phyloP scores from a whole-genome alignment of 1,284 basidiomycete species.

The Ceratobasidium sp. region DNA sequence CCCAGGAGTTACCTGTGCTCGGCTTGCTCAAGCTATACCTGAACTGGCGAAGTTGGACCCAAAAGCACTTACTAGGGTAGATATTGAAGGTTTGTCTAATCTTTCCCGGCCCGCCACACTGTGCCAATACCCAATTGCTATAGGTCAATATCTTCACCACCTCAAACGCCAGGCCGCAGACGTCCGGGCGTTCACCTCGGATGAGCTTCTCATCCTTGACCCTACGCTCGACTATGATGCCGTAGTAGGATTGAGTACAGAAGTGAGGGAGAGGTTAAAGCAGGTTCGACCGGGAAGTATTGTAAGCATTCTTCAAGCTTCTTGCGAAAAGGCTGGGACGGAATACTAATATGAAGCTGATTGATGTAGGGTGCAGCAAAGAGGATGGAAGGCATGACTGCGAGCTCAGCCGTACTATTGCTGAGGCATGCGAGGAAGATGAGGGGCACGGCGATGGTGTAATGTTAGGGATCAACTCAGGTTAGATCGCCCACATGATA shows the following conservation, averaged over 20 bases:
- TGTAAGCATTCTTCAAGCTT: conserved; percentile 61
- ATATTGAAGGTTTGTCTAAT: conserved; percentile 74
- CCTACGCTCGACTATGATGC: conserved; percentile 76
- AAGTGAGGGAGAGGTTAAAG: conserved; percentile 78
- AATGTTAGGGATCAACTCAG: background rate
- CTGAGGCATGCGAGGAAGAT: conserved; percentile 68
- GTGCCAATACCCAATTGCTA: background rate
- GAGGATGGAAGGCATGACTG: conserved; percentile 90
- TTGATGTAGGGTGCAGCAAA: conserved; percentile 79
- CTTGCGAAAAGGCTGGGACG: background rate
- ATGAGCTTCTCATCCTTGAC: conserved; percentile 80
- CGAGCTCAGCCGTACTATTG: conserved; percentile 74
- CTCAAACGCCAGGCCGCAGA: conserved; percentile 80
- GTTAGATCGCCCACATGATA: background rate
- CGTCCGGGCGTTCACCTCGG: conserved; percentile 80
- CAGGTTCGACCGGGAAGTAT: conserved; percentile 76
- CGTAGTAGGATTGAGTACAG: conserved; percentile 79
- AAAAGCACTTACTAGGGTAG: conserved; percentile 71
- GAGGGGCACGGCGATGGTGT: background rate
- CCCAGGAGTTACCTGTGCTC: conserved; percentile 67
- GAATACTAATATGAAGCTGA: background rate
- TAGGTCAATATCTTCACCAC: conserved; percentile 73
- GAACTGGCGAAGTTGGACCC: conserved; percentile 68
- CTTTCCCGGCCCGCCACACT: conserved; percentile 17
- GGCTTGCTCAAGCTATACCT: conserved; percentile 69